phyloP scores from a whole-genome alignment of 176 grass and related monocot genomes.

The Avena atlantica region DNA sequence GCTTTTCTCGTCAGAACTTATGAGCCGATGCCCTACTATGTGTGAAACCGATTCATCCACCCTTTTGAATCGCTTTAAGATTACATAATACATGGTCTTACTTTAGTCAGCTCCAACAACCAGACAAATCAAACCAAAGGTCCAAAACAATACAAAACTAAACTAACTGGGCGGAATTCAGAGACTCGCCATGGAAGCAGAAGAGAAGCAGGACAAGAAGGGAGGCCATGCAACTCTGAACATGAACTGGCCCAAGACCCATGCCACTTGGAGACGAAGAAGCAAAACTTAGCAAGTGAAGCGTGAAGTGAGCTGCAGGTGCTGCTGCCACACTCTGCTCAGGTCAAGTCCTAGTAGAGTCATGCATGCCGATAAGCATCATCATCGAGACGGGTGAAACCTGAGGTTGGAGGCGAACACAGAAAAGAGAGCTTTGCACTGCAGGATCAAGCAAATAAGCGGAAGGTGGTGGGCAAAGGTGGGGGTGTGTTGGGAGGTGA shows the following conservation, averaged over 20 bases:
- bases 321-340: background rate
- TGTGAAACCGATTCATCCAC: too few relatives aligned
- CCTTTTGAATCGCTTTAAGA: too few relatives aligned
- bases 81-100: too few relatives aligned
- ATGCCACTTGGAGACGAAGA: conserved; percentile 29
- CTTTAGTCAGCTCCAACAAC: background rate
- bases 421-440: conserved; percentile 22
- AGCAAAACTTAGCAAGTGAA: background rate
- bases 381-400: conserved; percentile 49
- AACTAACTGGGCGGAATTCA: too few relatives aligned
- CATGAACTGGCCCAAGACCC: conserved; percentile 36
- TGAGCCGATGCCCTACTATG: too few relatives aligned
- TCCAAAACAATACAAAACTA: background rate
- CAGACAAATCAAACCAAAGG: too few relatives aligned
- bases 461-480: background rate
- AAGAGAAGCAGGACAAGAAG: conserved; percentile 44
- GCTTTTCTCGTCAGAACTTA: too few relatives aligned
- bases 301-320: conserved; percentile 41
- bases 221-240: conserved; percentile 39
- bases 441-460: conserved; percentile 35
- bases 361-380: conserved; percentile 23
- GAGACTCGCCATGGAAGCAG: conserved; percentile 62
- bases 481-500: conserved; percentile 42
- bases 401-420: conserved; percentile 46
- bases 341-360: background rate